phyloP scores from a whole-genome alignment of 352 stramenopile genomes.

The Saprolegnia diclina region DNA sequence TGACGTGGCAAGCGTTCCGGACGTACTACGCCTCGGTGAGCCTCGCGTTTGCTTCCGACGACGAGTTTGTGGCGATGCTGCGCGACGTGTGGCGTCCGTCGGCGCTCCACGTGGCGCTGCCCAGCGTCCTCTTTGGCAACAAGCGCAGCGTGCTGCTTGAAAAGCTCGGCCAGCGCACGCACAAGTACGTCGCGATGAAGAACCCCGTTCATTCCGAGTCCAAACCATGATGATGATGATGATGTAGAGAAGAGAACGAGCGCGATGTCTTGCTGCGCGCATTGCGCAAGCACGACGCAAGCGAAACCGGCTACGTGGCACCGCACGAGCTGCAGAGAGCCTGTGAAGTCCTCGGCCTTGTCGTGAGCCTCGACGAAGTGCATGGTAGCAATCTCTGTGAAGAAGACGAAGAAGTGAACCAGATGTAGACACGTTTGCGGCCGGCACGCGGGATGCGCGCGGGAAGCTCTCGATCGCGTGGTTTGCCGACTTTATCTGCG shows the following conservation, averaged over 20 bases:
- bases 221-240: no score
- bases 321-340: slow-evolving; percentile 11
- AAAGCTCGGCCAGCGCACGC: slow-evolving; percentile 19
- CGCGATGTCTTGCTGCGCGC: slow-evolving; percentile 12
- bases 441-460: not conserved
- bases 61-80: slow-evolving; percentile 23
- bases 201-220: not conserved
- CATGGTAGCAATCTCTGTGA: not conserved
- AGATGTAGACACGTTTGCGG: slow-evolving; percentile 14
- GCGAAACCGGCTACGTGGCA: slow-evolving; percentile 14
- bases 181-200: slow-evolving; percentile 9
- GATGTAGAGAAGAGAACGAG: slow-evolving; percentile 5
- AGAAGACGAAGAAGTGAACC: no score
- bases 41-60: slow-evolving; percentile 1
- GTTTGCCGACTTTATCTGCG: slow-evolving; percentile 25
- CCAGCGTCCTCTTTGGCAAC: not conserved
- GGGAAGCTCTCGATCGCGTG: slow-evolving; percentile 11
- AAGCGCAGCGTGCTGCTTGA: not conserved
- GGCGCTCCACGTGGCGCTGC: not conserved
- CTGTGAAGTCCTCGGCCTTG: slow-evolving; percentile 14
- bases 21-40: slow-evolving; percentile 21
- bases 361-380: not conserved
- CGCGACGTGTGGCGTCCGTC: slow-evolving; percentile 1
- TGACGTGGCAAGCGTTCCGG: slow-evolving; percentile 19
- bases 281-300: slow-evolving; percentile 19